A percentile compares a stretch with the other conserved stretches of the same genome.
Conservation (phyloP, 495 filamentous ascomycete species). For the Lasiosphaeriaceae sp. region DNA sequence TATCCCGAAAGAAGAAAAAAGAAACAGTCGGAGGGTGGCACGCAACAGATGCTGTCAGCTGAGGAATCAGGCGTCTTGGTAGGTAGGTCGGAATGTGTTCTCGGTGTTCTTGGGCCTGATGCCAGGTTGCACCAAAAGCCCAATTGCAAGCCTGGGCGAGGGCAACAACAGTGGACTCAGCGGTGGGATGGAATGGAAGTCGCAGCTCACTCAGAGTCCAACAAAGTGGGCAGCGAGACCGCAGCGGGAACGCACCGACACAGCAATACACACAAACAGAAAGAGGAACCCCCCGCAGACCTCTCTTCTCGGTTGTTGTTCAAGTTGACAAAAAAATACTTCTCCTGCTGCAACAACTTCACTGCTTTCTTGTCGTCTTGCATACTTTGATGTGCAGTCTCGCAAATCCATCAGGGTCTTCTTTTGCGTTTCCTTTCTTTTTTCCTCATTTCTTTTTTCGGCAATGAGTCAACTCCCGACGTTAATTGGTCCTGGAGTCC, state of each 20-base stretch:
- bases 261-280: not conserved
- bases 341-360: slow-evolving; percentile 9
- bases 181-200: not conserved
- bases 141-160: not conserved
- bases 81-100: not conserved
- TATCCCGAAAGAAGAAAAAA: not conserved
- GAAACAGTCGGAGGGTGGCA: not conserved
- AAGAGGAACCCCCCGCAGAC: not conserved
- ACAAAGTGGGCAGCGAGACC: too few relatives aligned
- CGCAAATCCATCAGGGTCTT: slow-evolving; percentile 15
- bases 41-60: not conserved
- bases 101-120: slow-evolving; percentile 7
- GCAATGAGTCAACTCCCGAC: not conserved
- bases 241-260: not conserved
- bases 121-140: not conserved
- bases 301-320: slow-evolving; percentile 1
- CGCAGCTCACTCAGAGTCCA: too few relatives aligned
- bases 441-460: slow-evolving; percentile 10
- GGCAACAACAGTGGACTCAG: not conserved
- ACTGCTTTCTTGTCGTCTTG: slow-evolving; percentile 13
- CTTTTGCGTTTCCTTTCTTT: slow-evolving; percentile 7
- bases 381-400: slow-evolving; percentile 11
- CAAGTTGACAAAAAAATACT: too few relatives aligned
- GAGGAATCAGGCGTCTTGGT: not conserved
- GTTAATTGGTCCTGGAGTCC: too few relatives aligned